phyloP scores from a whole-genome alignment of 345 rosid genomes.

The Eucalyptus sp. region DNA sequence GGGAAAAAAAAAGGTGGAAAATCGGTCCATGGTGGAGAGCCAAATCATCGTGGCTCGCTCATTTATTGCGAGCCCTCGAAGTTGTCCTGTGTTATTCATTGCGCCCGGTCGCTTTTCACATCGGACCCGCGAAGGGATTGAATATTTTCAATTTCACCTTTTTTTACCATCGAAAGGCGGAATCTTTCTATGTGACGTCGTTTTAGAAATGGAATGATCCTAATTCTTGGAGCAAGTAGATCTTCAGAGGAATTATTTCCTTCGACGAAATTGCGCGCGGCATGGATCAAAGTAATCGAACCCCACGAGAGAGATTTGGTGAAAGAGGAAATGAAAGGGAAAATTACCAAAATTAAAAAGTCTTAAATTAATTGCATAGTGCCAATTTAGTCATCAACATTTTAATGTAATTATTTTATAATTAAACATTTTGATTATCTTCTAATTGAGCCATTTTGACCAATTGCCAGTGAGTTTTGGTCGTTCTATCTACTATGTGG shows the following conservation, averaged over 20 bases:
- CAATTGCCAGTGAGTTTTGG: no score
- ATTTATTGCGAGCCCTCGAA: neutral
- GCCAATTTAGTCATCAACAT: accelerated
- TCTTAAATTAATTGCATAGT: accelerated
- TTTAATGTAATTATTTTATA: accelerated
- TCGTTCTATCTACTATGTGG: no score
- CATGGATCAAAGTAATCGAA: neutral
- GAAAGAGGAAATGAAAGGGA: neutral
- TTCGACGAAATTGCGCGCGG: neutral
- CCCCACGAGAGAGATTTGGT: neutral
- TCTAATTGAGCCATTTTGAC: accelerated
- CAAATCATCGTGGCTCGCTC: neutral
- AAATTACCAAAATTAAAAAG: neutral
- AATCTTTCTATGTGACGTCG: neutral
- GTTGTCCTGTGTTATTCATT: neutral
- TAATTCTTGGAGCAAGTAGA: neutral
- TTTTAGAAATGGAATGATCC: no score
- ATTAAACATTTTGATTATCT: no score
- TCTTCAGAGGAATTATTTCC: neutral
- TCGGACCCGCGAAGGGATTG: neutral
- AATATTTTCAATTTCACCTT: neutral
- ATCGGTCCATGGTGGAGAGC: neutral
- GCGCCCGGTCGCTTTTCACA: neutral
- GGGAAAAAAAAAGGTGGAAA: neutral
- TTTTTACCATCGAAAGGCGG: neutral